These are phyloP conservation scores for Orbilia oligospora DNA, from an alignment of 2,329 filamentous ascomycete genomes.

Conservation along the genomic window DNA sequence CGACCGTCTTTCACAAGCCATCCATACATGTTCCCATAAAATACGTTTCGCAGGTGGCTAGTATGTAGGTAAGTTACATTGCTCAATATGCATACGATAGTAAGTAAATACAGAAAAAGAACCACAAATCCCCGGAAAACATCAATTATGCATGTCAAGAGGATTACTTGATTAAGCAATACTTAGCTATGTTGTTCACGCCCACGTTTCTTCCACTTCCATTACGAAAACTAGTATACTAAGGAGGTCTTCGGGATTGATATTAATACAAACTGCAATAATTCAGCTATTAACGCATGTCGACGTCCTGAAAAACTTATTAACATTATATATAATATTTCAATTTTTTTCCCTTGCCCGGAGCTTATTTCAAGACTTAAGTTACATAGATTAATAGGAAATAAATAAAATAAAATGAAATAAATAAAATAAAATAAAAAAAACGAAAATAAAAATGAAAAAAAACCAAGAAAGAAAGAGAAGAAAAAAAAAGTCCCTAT, in stretches of 20 bases:
- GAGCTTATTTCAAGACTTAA: constrained; percentile 5
- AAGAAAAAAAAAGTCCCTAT: constrained; percentile 57
- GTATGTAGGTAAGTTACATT: too few relatives aligned
- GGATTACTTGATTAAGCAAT: too few relatives aligned
- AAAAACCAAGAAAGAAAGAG: constrained; percentile 27
- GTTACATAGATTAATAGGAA: neutral
- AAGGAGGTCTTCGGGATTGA: too few relatives aligned
- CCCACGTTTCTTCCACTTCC: neutral
- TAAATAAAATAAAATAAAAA: too few relatives aligned
- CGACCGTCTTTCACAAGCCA: neutral
- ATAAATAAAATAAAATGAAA: too few relatives aligned
- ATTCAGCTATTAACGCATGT: neutral
- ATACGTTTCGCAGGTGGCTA: neutral
- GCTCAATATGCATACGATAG: too few relatives aligned
- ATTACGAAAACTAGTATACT: too few relatives aligned
- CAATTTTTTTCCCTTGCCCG: constrained; percentile 5
- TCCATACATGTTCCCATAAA: neutral
- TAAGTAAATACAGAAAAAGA: neutral
- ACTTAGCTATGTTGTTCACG: neutral
- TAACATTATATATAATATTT: constrained; percentile 20
- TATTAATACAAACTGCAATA: neutral
- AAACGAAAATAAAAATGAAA: constrained; percentile 14
- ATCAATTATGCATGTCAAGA: too few relatives aligned
- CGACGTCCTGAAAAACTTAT: too few relatives aligned
- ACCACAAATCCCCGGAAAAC: neutral